Percentiles rank a stretch among this genome's conserved stretches.
These are phyloP conservation scores for Ophiocordyceps sinensis DNA, from an alignment of 2,329 filamentous ascomycete genomes.

Conservation along the genomic window DNA sequence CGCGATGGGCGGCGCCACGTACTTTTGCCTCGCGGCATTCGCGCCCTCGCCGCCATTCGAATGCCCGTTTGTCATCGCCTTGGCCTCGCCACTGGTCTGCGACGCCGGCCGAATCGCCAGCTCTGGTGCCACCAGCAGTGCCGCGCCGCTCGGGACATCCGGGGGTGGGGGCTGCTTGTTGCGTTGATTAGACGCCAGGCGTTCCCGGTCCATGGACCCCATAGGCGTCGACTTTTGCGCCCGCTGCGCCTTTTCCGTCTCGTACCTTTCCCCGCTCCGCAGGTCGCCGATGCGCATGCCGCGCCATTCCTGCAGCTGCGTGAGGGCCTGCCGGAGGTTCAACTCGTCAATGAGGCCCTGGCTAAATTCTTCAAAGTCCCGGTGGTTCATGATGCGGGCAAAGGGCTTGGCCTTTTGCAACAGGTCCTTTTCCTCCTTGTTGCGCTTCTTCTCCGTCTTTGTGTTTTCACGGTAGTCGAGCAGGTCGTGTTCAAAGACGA, in stretches of 20 bases:
- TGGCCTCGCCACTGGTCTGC: constrained; percentile 25
- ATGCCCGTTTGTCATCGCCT: constrained; percentile 38
- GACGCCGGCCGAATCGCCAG: constrained; percentile 45
- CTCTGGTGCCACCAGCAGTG: constrained; percentile 64
- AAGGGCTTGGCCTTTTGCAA: constrained; percentile 92
- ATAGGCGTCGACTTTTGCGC: constrained; percentile 57
- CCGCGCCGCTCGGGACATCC: constrained; percentile 62
- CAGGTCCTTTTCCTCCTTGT: constrained; percentile 86
- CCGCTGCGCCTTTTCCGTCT: constrained; percentile 69
- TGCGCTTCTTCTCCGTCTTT: constrained; percentile 81
- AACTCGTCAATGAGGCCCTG: constrained; percentile 81
- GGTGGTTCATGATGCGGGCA: constrained; percentile 87
- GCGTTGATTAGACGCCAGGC: constrained; percentile 57
- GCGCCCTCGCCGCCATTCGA: constrained; percentile 32
- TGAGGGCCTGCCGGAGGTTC: constrained; percentile 77
- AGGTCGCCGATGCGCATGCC: constrained; percentile 72
- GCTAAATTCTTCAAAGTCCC: constrained; percentile 77
- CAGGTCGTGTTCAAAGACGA: constrained; percentile 89
- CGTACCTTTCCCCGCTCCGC: constrained; percentile 79
- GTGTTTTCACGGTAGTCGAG: constrained; percentile 89
- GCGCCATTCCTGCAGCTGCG: constrained; percentile 89
- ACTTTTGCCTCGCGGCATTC: constrained; percentile 32
- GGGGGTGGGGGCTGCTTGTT: constrained; percentile 49
- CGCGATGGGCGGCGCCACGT: constrained; percentile 40
- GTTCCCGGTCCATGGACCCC: constrained; percentile 71